Conservation (phyloP, 768 basidiomycete genomes). For the Xerocomus spinulosus region DNA sequence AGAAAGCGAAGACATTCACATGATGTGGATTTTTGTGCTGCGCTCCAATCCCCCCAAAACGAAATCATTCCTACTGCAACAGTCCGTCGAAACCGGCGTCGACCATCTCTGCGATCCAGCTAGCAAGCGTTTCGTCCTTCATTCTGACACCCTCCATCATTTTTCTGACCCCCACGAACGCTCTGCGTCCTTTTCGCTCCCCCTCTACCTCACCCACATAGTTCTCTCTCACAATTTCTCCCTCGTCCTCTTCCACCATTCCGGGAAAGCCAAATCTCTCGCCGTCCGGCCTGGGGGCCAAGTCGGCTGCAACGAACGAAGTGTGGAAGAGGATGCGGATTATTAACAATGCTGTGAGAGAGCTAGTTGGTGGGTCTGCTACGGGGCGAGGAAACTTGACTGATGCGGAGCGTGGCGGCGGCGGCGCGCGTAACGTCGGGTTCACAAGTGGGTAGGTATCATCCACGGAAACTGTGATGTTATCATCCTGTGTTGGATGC, state of each 20-base stretch:
- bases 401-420: slow-evolving; percentile 62
- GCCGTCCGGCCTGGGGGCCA: slow-evolving; percentile 64
- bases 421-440: slow-evolving; percentile 65
- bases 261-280: slow-evolving; percentile 93
- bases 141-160: slow-evolving; percentile 63
- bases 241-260: slow-evolving; percentile 72
- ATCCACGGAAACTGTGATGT: slow-evolving; percentile 59
- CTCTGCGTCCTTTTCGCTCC: slow-evolving; percentile 64
- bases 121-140: slow-evolving; percentile 55
- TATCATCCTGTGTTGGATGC: slow-evolving; percentile 69
- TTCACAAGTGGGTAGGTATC: slow-evolving; percentile 53
- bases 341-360: slow-evolving; percentile 77
- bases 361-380: slow-evolving; percentile 63
- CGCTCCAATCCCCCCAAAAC: too few species aligned
- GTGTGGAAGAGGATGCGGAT: slow-evolving; percentile 80
- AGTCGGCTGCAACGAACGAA: slow-evolving; percentile 65
- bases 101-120: slow-evolving; percentile 60
- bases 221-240: slow-evolving; percentile 40
- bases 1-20: not conserved
- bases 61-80: slow-evolving; percentile 22
- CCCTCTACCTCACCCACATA: slow-evolving; percentile 56
- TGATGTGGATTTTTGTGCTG: slow-evolving; percentile 1
- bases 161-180: slow-evolving; percentile 57
- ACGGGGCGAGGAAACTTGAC: slow-evolving; percentile 57
- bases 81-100: slow-evolving; percentile 41